Conservation (phyloP, 495 filamentous ascomycete species). For the Penicillium salamii region DNA sequence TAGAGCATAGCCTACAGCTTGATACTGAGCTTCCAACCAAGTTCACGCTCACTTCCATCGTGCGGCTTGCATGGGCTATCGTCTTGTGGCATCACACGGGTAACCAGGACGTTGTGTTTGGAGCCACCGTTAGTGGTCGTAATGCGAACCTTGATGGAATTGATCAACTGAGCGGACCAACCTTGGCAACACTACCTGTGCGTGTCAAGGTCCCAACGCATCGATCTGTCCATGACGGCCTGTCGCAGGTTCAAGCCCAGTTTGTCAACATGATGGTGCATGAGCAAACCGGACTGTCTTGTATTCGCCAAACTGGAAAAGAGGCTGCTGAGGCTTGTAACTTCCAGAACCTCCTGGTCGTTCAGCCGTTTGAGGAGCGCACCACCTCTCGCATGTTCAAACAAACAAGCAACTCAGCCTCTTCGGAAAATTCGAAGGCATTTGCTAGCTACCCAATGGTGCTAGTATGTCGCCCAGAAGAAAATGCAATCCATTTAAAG, state of each 20-base stretch:
- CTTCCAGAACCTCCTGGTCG: slow-evolving; percentile 37
- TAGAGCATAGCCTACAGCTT: neutral
- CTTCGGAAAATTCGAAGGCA: neutral
- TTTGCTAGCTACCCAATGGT: slow-evolving; percentile 15
- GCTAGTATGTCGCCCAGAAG: neutral
- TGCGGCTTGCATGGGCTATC: slow-evolving; percentile 33
- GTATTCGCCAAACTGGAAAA: neutral
- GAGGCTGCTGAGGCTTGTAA: slow-evolving; percentile 52
- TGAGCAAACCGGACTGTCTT: neutral
- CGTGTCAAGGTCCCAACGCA: neutral
- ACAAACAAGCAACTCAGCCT: neutral
- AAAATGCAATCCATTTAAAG: neutral
- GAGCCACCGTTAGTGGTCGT: slow-evolving; percentile 25
- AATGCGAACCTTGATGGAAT: slow-evolving; percentile 25
- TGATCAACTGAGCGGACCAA: slow-evolving; percentile 29
- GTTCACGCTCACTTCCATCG: too few relatives aligned
- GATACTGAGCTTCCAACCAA: too few relatives aligned
- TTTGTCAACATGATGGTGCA: neutral
- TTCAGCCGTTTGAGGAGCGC: neutral
- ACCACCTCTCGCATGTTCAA: neutral
- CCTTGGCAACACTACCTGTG: slow-evolving; percentile 28
- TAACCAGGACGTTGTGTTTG: slow-evolving; percentile 32
- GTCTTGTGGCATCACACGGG: slow-evolving; percentile 20
- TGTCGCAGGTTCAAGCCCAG: neutral
- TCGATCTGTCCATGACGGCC: neutral